phyloP scores from a whole-genome alignment of 2,329 filamentous ascomycete genomes.

The Gaeumannomyces tritici region DNA sequence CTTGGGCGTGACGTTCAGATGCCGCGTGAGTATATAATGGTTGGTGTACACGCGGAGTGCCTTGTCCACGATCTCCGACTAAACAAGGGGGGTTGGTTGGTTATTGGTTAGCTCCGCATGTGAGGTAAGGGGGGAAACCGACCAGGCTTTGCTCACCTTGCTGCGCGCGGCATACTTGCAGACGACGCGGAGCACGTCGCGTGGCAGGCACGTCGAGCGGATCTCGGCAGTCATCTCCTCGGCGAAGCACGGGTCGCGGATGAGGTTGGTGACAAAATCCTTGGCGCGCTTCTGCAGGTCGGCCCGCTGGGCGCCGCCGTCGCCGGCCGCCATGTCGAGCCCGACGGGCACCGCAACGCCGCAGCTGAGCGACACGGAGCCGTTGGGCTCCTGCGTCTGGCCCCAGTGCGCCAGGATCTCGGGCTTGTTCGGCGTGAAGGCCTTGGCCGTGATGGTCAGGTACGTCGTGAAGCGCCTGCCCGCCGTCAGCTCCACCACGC shows the following conservation, averaged over 20 bases:
- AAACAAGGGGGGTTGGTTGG: background rate
- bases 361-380: slow-evolving; percentile 29
- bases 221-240: slow-evolving; percentile 40
- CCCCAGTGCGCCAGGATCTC: slow-evolving; percentile 45
- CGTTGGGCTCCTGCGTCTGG: slow-evolving; percentile 22
- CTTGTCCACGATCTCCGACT: slow-evolving; percentile 40
- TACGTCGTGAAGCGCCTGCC: slow-evolving; percentile 32
- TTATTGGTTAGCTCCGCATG: background rate
- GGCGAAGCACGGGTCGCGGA: slow-evolving; percentile 36
- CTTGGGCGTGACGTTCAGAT: slow-evolving; percentile 38
- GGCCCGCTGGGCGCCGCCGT: slow-evolving; percentile 27
- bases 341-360: slow-evolving; percentile 39
- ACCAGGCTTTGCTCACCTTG: slow-evolving; percentile 22
- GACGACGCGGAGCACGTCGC: slow-evolving; percentile 34
- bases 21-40: slow-evolving; percentile 47
- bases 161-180: slow-evolving; percentile 36
- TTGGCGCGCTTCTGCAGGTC: slow-evolving; percentile 34
- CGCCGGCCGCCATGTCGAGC: slow-evolving; percentile 32
- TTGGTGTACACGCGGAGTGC: slow-evolving; percentile 46
- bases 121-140: background rate
- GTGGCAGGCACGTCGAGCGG: slow-evolving; percentile 33
- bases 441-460: slow-evolving; percentile 37
- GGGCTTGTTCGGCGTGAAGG: slow-evolving; percentile 38
- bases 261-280: slow-evolving; percentile 38
- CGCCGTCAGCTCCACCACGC: slow-evolving; percentile 37